Conservation (phyloP, 345 rosid genomes). For the Salix viminalis region DNA sequence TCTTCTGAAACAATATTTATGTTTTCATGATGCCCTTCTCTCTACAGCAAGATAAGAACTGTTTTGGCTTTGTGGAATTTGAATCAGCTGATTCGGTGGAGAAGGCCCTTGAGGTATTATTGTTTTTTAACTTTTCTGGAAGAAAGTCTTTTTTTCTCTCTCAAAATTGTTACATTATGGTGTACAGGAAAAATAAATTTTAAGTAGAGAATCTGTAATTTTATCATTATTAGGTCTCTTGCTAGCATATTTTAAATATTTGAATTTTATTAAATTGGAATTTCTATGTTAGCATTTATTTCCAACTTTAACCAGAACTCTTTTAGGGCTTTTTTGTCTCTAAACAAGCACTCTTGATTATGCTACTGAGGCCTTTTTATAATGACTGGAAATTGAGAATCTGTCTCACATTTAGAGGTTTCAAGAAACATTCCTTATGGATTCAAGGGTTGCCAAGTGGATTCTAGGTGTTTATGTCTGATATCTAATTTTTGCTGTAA, state of each 20-base stretch:
- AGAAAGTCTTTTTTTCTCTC: background rate
- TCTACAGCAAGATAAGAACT: constrained; percentile 42
- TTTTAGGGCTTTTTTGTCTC: background rate
- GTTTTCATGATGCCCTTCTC: constrained; percentile 1
- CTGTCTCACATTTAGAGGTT: background rate
- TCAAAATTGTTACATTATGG: background rate
- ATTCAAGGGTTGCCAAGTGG: background rate
- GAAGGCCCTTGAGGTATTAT: constrained; percentile 55
- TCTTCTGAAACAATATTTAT: background rate
- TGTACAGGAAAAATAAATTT: background rate
- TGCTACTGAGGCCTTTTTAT: background rate
- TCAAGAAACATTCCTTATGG: background rate
- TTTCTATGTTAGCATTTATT: background rate
- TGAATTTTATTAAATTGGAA: background rate
- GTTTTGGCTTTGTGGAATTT: constrained; percentile 81
- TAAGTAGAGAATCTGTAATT: background rate
- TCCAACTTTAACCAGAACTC: background rate
- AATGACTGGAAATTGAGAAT: background rate
- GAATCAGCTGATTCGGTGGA: constrained; percentile 60
- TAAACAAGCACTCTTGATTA: background rate
- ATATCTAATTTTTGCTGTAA: background rate
- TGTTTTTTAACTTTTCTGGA: background rate
- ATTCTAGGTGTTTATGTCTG: background rate
- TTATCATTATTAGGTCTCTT: background rate
- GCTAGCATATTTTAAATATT: background rate